These are phyloP conservation scores for Diplocarpon rosae DNA, from an alignment of 2,329 filamentous ascomycete species.

Conservation along the genomic window DNA sequence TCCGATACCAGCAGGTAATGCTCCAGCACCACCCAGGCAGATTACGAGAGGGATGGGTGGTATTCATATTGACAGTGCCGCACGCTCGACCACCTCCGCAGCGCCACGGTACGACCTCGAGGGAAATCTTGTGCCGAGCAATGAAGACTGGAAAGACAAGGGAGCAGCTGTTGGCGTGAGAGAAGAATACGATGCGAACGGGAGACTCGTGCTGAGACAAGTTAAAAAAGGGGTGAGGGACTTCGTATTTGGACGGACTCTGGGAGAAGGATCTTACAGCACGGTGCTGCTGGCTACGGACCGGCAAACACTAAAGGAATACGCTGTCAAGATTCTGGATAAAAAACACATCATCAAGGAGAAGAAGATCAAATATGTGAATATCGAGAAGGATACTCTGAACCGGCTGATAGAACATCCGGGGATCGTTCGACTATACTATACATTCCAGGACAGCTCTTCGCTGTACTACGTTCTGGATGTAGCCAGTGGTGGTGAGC, in stretches of 20 bases:
- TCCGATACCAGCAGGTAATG: conserved; percentile 40
- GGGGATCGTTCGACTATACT: conserved; percentile 91
- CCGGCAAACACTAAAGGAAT: conserved; percentile 86
- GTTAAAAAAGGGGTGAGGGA: conserved; percentile 97
- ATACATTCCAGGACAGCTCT: conserved; percentile 95
- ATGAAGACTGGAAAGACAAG: conserved; percentile 91
- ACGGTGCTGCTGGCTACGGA: conserved; percentile 90
- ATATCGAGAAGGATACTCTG: conserved; percentile 96
- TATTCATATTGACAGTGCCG: conserved; percentile 33
- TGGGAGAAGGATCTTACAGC: conserved; percentile 96
- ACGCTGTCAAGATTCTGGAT: conserved; percentile 95
- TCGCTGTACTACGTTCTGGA: conserved; percentile 97
- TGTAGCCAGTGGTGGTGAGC: conserved; percentile 81
- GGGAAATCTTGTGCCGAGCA: conserved; percentile 46
- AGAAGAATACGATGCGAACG: conserved; percentile 75
- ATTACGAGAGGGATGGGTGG: conserved; percentile 62
- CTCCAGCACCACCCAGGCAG: conserved; percentile 60
- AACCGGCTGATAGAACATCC: conserved; percentile 95
- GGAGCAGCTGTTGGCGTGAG: conserved; percentile 79
- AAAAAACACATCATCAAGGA: conserved; percentile 99
- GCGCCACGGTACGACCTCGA: conserved; percentile 42
- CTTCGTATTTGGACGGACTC: conserved; percentile 81
- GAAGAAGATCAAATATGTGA: conserved; percentile 99
- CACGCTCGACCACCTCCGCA: conserved; percentile 22
- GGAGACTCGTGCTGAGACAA: conserved; percentile 67